A percentile compares a stretch with the other conserved stretches of the same genome.
phyloP scores from a whole-genome alignment of 2,329 filamentous ascomycete species.

The Hortaea werneckii region DNA sequence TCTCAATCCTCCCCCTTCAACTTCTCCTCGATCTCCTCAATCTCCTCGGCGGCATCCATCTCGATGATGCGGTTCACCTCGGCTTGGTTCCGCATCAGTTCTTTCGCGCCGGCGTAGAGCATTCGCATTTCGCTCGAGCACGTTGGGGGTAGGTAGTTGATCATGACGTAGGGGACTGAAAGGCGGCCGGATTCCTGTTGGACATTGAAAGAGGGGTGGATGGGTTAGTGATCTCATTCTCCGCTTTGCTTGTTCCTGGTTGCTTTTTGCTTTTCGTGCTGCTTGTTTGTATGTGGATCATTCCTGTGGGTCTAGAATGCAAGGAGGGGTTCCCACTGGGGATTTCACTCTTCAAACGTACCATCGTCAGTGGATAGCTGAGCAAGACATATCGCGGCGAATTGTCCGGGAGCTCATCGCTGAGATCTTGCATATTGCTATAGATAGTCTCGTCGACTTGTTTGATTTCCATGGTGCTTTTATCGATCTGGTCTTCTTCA shows the following conservation, averaged over 20 bases:
- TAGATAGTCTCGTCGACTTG: constrained; percentile 75
- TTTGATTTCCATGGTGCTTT: constrained; percentile 78
- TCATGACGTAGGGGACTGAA: constrained; percentile 83
- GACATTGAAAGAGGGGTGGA: too few relatives aligned
- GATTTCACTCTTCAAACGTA: constrained; percentile 31
- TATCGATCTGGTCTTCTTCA: constrained; percentile 72
- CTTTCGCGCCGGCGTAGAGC: constrained; percentile 92
- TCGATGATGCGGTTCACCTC: constrained; percentile 86
- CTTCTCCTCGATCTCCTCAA: constrained; percentile 69
- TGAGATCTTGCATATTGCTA: constrained; percentile 67
- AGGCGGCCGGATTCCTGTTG: constrained; percentile 66
- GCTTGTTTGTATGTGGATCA: not conserved
- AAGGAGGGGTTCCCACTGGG: too few relatives aligned
- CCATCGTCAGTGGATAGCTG: constrained; percentile 81
- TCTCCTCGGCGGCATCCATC: constrained; percentile 67
- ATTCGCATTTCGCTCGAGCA: constrained; percentile 81
- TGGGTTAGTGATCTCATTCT: too few relatives aligned
- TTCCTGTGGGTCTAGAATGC: too few relatives aligned
- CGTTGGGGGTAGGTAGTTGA: constrained; percentile 90
- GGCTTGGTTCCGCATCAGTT: constrained; percentile 85
- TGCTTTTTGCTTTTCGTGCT: too few relatives aligned
- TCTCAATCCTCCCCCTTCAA: constrained; percentile 35
- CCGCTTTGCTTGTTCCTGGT: too few relatives aligned
- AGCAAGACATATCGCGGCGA: constrained; percentile 81
- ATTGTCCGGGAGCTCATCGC: constrained; percentile 85